Base-by-base conservation (phyloP, 2,329 filamentous ascomycete species). In the Cladosporium austrohemisphaericum region DNA sequence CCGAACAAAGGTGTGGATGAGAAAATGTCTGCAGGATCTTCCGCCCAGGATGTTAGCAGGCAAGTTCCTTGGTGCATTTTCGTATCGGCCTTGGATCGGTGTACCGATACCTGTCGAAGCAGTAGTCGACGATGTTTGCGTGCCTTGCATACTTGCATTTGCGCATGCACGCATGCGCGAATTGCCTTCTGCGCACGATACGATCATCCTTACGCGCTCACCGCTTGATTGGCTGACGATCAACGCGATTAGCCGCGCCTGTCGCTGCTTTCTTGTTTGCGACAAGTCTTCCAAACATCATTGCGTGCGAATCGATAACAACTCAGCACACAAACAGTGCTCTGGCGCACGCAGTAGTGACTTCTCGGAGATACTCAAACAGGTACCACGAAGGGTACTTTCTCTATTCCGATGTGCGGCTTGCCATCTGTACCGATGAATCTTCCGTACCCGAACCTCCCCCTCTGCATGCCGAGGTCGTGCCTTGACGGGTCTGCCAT, bases 351-450 rank as follows among this genome's bases (percentile, higher is more conserved):
- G n/a, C n/a, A n/a, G n/a, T n/a, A n/a, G n/a, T n/a, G n/a, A n/a
- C n/a, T n/a, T n/a, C n/a, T n/a, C n/a, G n/a, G n/a, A n/a, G n/a
- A n/a, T n/a, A n/a, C n/a, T n/a, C n/a, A n/a, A n/a, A n/a, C n/a
- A n/a, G 49, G 26, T 3, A 33, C 37, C 18, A 59, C 52, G 45
- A 72, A 71, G 0, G 73, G 72, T 19, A 72, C 67, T 19, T 68
- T 59, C 26, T 83, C 79, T 35, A 82, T 74, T 0, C 79, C 79
- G 0, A 77, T 52, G 49, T 80, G 75, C 0, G 65, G 60, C 6
- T 65, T 65, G 0, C 75, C 73, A 53, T 81, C 77, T 0, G 55
- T 57, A 0, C 76, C 77, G 1, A 77, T 46, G 47, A 71, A 82
- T 0, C 65, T 66, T 0, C 79, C 78, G 55, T 76, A 82, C 0